Conservation (phyloP, 192 early-diverging fungal genomes). For the Podochytrium sp. region DNA sequence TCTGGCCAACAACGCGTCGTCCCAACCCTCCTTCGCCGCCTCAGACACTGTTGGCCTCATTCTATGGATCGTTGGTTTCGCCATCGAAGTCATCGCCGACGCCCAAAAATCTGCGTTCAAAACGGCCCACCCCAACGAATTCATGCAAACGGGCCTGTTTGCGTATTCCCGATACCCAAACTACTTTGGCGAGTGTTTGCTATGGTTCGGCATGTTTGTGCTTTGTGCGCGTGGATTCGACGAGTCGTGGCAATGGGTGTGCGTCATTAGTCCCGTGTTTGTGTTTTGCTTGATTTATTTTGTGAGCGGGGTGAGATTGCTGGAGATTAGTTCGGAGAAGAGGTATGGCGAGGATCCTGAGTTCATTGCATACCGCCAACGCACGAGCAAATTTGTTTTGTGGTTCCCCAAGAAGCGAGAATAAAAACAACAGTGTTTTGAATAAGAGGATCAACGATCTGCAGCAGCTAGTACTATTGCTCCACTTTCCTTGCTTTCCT, state of each 20-base stretch:
- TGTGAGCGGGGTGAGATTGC: constrained; percentile 46
- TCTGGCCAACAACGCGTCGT: constrained; percentile 23
- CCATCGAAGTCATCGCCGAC: constrained; percentile 53
- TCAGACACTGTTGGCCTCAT: constrained; percentile 49
- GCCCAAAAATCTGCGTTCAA: constrained; percentile 55
- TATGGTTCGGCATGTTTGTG: constrained; percentile 59
- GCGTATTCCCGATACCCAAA: constrained; percentile 51
- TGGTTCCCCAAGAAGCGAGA: constrained; percentile 53
- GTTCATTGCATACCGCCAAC: constrained; percentile 45
- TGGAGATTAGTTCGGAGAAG: constrained; percentile 43
- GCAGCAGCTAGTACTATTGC: too few relatives aligned
- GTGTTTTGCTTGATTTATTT: constrained; percentile 46
- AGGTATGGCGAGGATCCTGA: constrained; percentile 47
- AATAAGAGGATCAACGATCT: too few relatives aligned
- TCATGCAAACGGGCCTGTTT: constrained; percentile 52
- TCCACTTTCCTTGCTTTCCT: too few relatives aligned
- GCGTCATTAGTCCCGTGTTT: constrained; percentile 52
- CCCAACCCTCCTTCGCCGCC: constrained; percentile 38
- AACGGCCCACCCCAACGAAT: constrained; percentile 45
- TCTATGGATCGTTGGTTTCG: constrained; percentile 52
- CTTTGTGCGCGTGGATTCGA: constrained; percentile 49
- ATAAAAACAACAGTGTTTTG: too few relatives aligned
- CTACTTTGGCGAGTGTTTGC: constrained; percentile 56
- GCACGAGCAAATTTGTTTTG: constrained; percentile 46
- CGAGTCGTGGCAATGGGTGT: constrained; percentile 55